phyloP scores from a whole-genome alignment of 2,329 filamentous ascomycete species.

The Cladorrhinum sp. region DNA sequence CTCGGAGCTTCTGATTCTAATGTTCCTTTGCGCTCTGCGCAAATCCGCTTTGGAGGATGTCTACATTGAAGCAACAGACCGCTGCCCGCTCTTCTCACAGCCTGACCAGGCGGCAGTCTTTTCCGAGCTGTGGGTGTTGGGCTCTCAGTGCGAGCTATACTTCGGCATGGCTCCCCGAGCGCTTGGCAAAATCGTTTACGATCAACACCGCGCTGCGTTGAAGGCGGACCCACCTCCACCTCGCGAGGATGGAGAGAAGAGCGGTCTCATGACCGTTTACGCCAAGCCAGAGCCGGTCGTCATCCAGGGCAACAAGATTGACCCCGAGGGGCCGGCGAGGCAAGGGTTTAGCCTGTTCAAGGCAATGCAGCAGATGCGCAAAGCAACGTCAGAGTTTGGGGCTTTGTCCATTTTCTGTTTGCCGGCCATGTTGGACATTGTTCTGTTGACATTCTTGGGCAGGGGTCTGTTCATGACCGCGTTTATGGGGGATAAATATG shows the following conservation, averaged over 20 bases:
- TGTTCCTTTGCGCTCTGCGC: conserved; percentile 55
- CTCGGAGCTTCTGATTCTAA: conserved; percentile 54
- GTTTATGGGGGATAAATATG: conserved; percentile 50
- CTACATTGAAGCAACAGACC: conserved; percentile 59
- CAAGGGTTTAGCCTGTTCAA: conserved; percentile 20
- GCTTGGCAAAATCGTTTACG: conserved; percentile 43
- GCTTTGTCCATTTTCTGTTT: conserved; percentile 61
- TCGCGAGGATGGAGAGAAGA: conserved; percentile 25
- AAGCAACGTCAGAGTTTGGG: conserved; percentile 44
- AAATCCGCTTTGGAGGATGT: conserved; percentile 59
- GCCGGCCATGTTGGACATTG: conserved; percentile 59
- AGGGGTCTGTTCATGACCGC: conserved; percentile 60
- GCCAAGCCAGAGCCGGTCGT: conserved; percentile 29
- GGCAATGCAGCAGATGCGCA: conserved; percentile 20
- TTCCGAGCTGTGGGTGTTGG: conserved; percentile 60
- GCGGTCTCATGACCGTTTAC: conserved; percentile 35
- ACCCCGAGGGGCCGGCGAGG: conserved; percentile 20
- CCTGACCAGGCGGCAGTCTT: conserved; percentile 63
- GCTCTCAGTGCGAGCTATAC: conserved; percentile 61
- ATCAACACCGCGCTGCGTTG: conserved; percentile 32
- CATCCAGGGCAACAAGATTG: conserved; percentile 14
- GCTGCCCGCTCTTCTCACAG: conserved; percentile 59
- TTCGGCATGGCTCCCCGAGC: conserved; percentile 53
- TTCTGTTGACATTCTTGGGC: conserved; percentile 56
- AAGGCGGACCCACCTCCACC: conserved; percentile 27